These are phyloP conservation scores for Leptographium procerum DNA, from an alignment of 2,329 filamentous ascomycete species.

Conservation along the genomic window DNA sequence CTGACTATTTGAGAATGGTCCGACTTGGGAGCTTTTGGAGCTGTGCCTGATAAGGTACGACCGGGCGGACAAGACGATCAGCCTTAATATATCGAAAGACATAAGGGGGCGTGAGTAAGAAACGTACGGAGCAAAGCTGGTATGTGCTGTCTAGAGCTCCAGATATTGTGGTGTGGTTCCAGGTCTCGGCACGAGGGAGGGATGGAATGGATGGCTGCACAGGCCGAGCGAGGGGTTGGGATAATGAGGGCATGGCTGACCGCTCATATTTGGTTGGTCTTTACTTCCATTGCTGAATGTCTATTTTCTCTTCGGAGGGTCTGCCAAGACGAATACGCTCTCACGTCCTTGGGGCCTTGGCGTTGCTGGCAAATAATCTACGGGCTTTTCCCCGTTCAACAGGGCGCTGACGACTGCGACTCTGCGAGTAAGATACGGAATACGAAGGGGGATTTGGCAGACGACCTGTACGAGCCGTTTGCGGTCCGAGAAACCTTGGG, in stretches of 20 bases:
- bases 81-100: neutral
- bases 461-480: neutral
- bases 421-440: neutral
- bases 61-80: neutral
- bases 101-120: neutral
- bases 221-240: neutral
- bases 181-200: neutral
- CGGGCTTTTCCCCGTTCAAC: neutral
- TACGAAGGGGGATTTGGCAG: neutral
- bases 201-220: neutral
- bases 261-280: neutral
- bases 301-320: neutral
- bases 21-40: neutral
- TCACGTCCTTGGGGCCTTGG: neutral
- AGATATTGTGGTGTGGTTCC: neutral
- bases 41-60: neutral
- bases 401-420: neutral
- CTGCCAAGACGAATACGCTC: constrained; percentile 1
- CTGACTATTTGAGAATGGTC: neutral
- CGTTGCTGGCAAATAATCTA: neutral
- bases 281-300: neutral
- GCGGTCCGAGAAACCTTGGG: neutral
- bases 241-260: neutral
- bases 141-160: neutral
- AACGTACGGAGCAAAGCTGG: neutral